Evolutionary conservation across 495 filamentous ascomycete species (phyloP).

Genomic region (Penicillium arizonense): DNA sequence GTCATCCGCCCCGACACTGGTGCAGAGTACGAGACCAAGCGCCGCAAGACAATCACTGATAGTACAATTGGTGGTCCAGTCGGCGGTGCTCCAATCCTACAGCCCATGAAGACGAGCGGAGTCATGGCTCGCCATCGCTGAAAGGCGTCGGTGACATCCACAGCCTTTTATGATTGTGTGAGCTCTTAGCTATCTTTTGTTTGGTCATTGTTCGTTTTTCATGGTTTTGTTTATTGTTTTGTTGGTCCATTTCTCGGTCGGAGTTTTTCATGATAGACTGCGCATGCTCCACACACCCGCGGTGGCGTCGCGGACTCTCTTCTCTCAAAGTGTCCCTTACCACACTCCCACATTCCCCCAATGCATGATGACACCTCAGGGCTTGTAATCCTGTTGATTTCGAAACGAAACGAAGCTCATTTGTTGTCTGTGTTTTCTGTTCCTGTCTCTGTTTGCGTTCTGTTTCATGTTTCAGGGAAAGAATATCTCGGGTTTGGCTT

Average conservation of each 20-base stretch:
- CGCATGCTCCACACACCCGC: slow-evolving; percentile 2
- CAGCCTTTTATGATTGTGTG: not conserved
- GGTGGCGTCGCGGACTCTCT: not conserved
- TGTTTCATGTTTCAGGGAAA: slow-evolving; percentile 14
- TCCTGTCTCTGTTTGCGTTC: slow-evolving; percentile 15
- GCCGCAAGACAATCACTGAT: slow-evolving; percentile 77
- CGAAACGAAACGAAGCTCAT: slow-evolving; percentile 10
- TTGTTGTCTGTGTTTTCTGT: slow-evolving; percentile 11
- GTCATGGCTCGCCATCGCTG: slow-evolving; percentile 40
- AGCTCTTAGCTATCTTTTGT: slow-evolving; percentile 2
- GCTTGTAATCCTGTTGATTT: not conserved
- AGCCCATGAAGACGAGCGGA: slow-evolving; percentile 45
- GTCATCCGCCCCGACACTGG: slow-evolving; percentile 67
- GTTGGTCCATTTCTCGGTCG: slow-evolving; percentile 4
- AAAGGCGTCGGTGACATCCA: slow-evolving; percentile 1
- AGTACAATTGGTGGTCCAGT: slow-evolving; percentile 48
- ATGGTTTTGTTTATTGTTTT: not conserved
- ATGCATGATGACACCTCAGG: not conserved
- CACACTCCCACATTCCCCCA: too few species aligned
- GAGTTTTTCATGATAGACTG: slow-evolving; percentile 14
- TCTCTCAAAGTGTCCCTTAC: too few species aligned
- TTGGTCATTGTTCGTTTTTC: not conserved
- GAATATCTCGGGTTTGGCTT: not conserved
- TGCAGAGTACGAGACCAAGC: slow-evolving; percentile 70
- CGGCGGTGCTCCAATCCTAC: slow-evolving; percentile 39